Conservation (phyloP, 2,329 filamentous ascomycete species). For the Chrysoporthe austroafricana region DNA sequence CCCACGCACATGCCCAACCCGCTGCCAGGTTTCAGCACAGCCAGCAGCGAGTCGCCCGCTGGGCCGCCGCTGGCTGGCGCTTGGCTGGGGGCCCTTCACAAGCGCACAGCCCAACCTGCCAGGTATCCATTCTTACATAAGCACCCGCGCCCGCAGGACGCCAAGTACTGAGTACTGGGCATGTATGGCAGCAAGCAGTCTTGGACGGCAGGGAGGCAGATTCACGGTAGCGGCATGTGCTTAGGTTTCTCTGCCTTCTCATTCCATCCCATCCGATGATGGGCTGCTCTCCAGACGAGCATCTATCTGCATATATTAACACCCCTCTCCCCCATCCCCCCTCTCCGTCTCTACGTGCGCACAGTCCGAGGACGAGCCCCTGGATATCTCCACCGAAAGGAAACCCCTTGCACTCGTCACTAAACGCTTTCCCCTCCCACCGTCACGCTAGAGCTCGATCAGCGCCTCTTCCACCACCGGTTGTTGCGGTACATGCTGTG, state of each 20-base stretch:
- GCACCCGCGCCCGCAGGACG: not conserved
- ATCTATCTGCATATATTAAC: not conserved
- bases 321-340: not conserved
- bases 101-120: not conserved
- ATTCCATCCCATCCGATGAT: not conserved
- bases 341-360: not conserved
- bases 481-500: slow-evolving; percentile 62
- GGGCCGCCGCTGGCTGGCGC: too few relatives aligned
- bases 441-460: slow-evolving; percentile 64
- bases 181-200: too few relatives aligned
- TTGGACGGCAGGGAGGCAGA: too few relatives aligned
- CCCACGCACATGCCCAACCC: too few relatives aligned
- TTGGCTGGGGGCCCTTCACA: too few relatives aligned
- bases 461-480: slow-evolving; percentile 73
- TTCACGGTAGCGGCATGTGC: not conserved
- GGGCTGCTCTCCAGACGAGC: not conserved
- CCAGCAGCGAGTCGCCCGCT: not conserved
- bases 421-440: not conserved
- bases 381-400: not conserved
- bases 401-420: not conserved
- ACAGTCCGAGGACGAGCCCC: not conserved
- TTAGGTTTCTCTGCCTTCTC: not conserved
- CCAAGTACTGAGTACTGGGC: too few relatives aligned
- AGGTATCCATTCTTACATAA: not conserved
- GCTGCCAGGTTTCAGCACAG: not conserved